A percentile compares a stretch with the other conserved stretches of the same genome.
phyloP scores from a whole-genome alignment of 1,284 basidiomycete species.

The Stygiomarasmius scandens region DNA sequence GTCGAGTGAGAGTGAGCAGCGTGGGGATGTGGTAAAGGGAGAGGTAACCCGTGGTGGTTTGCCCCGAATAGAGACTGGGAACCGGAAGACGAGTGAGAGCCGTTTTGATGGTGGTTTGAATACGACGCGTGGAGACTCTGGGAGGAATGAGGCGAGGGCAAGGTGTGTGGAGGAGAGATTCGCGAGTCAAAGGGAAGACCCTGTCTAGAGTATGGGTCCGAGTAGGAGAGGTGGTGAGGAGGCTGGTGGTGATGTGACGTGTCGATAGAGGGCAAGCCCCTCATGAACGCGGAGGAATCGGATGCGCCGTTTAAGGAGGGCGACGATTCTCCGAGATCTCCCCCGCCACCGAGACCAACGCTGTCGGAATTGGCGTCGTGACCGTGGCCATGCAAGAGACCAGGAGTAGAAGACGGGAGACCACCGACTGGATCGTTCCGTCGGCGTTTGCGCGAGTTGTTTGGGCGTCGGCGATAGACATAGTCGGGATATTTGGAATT shows the following conservation, averaged over 20 bases:
- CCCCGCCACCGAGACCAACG: constrained; percentile 12
- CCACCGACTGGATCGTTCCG: constrained; percentile 45
- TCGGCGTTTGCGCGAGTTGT: constrained; percentile 76
- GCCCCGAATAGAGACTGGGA: neutral
- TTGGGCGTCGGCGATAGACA: constrained; percentile 80
- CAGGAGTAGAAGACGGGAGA: constrained; percentile 20
- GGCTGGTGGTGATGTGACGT: neutral
- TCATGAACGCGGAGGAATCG: too few species aligned
- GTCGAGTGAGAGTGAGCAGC: too few species aligned
- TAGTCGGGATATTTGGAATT: constrained; percentile 86
- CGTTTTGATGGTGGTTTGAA: constrained; percentile 1
- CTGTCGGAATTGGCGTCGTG: constrained; percentile 21
- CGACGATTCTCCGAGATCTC: constrained; percentile 40
- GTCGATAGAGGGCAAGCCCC: constrained; percentile 17
- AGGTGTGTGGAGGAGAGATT: neutral
- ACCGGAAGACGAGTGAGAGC: constrained; percentile 2
- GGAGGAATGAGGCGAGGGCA: constrained; percentile 3
- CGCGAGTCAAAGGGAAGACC: neutral
- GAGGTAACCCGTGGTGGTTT: neutral
- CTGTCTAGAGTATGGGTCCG: neutral
- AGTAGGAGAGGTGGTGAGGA: neutral
- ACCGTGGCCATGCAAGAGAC: constrained; percentile 43
- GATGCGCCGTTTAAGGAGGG: constrained; percentile 38
- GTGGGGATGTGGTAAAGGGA: constrained; percentile 1
- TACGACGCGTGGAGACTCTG: constrained; percentile 5